Evolutionary conservation across 2,329 filamentous ascomycete species (phyloP), one percentile per base, ranked within the genome.

Genomic region (Beauveria asiatica): DNA sequence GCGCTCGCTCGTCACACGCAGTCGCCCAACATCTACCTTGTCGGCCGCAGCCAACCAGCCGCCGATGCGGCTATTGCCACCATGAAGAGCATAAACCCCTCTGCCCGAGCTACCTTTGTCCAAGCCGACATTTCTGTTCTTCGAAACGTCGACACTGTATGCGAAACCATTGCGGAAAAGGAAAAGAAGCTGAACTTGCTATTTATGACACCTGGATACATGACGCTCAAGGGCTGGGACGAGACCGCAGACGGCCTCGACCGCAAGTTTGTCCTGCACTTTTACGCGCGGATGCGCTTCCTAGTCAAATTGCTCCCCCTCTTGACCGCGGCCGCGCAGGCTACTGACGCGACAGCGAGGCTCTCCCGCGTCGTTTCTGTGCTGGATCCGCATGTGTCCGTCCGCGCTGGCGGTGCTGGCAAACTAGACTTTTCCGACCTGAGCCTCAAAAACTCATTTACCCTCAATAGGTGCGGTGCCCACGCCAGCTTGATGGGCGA

Each of bases 211-310:
- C 68, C 71, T 13, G 76, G 75, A 42, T 41, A 57, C 21, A 23
- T 58, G 16, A 23, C 46, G 5, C 54, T 57, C 16, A 56, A 52
- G n/a, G 49, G 59, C 10, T 50, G 60, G 3, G n/a, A 60, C 79
- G 82, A 83, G 59, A 84, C 81, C 0, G 56, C 70, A 0, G 84
- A 87, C 69, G 81, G 79, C 10, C 73, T 87, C 7, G 75, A 82
- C 61, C 74, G 75, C 45, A 73, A 76, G 33, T 73, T 77, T 50
- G 72, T 78, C 5, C 74, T 85, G 25, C 75, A 75, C 41, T 83
- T 79, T 70, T 85, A 86, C 70, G 73, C 78, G 10, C 82, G 83
- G 39, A 76, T 80, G 64, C 80, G 81, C 46, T 82, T 85, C 67
- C 75, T 80, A 25, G 61, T 75, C 46, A 82, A 83, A 56, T 75